Base-by-base conservation (phyloP, 768 basidiomycete genomes). In the Tulasnella sp. region DNA sequence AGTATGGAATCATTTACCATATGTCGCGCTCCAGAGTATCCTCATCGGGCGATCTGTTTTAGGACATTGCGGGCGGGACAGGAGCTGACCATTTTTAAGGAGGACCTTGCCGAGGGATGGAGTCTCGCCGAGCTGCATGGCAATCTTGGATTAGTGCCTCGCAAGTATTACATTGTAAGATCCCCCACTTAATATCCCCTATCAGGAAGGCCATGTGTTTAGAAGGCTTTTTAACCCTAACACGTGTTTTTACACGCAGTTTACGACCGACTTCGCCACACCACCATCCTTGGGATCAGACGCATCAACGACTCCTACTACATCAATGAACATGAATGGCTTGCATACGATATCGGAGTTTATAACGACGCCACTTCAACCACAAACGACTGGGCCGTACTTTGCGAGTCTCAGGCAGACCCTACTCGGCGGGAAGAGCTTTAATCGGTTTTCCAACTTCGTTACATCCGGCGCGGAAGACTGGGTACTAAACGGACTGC, bases 391-490 rank as follows among this genome's bases (percentile, higher is more conserved):
- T 3, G 48, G 61, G 44, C 65, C 74, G 82, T 8, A 80, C 80
- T 56, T 65, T n/a, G 49, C 62, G 17, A 59, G 49, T 26, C 56
- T 67, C 9, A 62, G 66, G 19, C 58, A 63, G 10, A 84, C 81
- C 64, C 75, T 90, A 0, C 78, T 91, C 0, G 82, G 86, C 29
- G 86, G 88, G 9, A 88, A 84, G 70, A 81, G 80, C 47, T 70
- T 90, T 56, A 89, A 90, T 69, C 78, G 88, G n/a, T 91, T 91
- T 71, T 88, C 87, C 0, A 84, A 78, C 58, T 91, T 90, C 68
- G 88, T 91, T 13, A 88, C 85, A 5, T 88, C 84, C 60, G 88
- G 88, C 34, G 88, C 88, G 9, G 88, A 91, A 69, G 83, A 84
- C 53, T 91, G 83, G 73, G 78, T 90, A 7, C 77, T 90, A n/a